These are phyloP conservation scores for Coemansia sp. DNA, from an alignment of 192 early-diverging fungal species.

Conservation along the genomic window DNA sequence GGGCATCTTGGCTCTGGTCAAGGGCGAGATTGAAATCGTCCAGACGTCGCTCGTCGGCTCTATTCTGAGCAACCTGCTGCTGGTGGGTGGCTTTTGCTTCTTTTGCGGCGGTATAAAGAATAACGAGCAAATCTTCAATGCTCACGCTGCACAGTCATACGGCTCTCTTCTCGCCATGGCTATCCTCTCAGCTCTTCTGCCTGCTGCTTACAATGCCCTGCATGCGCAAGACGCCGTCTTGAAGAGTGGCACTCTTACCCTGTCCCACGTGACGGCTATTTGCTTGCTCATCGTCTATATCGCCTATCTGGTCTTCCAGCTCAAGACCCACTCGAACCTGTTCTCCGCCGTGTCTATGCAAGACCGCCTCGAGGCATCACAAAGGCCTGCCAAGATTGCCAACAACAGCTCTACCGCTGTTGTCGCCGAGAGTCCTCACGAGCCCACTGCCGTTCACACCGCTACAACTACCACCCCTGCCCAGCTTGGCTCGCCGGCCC, in stretches of 20 bases:
- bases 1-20: constrained; percentile 73
- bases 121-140: constrained; percentile 69
- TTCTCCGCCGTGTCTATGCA: constrained; percentile 45
- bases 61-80: constrained; percentile 82
- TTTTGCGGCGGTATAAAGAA: constrained; percentile 77
- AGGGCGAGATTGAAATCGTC: constrained; percentile 78
- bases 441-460: constrained; percentile 8
- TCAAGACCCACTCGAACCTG: constrained; percentile 74
- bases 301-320: constrained; percentile 66
- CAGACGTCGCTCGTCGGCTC: constrained; percentile 88
- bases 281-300: constrained; percentile 68
- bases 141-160: constrained; percentile 73
- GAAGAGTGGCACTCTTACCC: constrained; percentile 52
- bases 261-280: constrained; percentile 68
- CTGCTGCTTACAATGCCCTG: constrained; percentile 62
- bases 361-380: constrained; percentile 33
- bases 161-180: constrained; percentile 66
- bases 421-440: constrained; percentile 8
- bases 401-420: not conserved
- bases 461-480: constrained; percentile 5
- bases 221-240: constrained; percentile 43
- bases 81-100: constrained; percentile 87
- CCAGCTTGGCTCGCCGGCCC: not conserved
- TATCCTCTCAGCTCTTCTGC: constrained; percentile 66
- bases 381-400: constrained; percentile 9